Percentiles rank a stretch among this genome's conserved stretches.
Conservation (phyloP, 2,329 filamentous ascomycete genomes). For the Daldinia sp. region DNA sequence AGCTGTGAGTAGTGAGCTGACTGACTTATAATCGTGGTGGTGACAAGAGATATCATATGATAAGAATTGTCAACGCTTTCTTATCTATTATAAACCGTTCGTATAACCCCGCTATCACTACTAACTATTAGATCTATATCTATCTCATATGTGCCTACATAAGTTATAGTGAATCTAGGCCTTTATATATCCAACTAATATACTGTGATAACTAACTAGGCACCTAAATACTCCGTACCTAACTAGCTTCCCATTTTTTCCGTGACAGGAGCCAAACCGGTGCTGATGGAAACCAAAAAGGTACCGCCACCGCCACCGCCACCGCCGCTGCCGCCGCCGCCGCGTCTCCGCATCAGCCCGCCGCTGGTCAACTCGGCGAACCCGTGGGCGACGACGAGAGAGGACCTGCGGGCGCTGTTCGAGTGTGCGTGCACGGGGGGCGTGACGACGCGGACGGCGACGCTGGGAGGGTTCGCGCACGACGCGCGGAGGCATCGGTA, state of each 20-base stretch:
- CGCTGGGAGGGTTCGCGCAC: slow-evolving; percentile 74
- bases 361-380: slow-evolving; percentile 80
- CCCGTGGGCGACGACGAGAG: slow-evolving; percentile 77
- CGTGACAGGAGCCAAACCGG: not conserved
- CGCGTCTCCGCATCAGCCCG: slow-evolving; percentile 65
- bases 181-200: not conserved
- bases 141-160: not conserved
- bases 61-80: not conserved
- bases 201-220: not conserved
- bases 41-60: not conserved
- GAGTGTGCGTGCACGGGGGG: slow-evolving; percentile 73
- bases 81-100: slow-evolving; percentile 1
- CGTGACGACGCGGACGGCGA: slow-evolving; percentile 78
- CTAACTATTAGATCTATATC: not conserved
- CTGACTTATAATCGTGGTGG: not conserved
- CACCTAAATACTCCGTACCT: not conserved
- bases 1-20: not conserved
- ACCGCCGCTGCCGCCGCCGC: too few species aligned
- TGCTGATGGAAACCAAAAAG: not conserved
- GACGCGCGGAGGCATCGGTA: slow-evolving; percentile 71
- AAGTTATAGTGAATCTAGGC: not conserved
- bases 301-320: slow-evolving; percentile 53
- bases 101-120: slow-evolving; percentile 2
- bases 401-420: slow-evolving; percentile 73
- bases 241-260: not conserved